These are phyloP conservation scores for Cantharellus anzutake DNA, from an alignment of 768 basidiomycete genomes.

Conservation along the genomic window DNA sequence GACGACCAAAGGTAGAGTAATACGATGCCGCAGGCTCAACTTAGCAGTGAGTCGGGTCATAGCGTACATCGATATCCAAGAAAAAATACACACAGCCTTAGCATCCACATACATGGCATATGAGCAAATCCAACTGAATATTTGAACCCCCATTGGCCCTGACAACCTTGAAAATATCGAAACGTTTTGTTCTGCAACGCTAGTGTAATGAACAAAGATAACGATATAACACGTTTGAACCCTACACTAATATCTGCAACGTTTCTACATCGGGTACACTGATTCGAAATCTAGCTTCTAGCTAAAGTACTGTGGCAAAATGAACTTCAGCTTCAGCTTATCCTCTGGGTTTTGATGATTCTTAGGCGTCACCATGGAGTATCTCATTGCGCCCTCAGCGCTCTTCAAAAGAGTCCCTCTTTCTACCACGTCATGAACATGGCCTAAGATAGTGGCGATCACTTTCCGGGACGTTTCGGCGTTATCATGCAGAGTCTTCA, in stretches of 20 bases:
- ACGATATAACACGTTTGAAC: neutral
- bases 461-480: constrained; percentile 72
- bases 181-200: neutral
- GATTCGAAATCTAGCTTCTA: constrained; percentile 2
- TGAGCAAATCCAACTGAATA: neutral
- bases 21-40: no score
- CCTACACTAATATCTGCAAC: neutral
- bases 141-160: neutral
- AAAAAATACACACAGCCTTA: no score
- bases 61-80: no score
- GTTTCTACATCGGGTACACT: neutral
- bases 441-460: constrained; percentile 46
- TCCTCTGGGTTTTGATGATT: constrained; percentile 35
- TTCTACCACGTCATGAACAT: constrained; percentile 39
- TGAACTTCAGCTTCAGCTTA: constrained; percentile 45
- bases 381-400: constrained; percentile 68
- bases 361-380: constrained; percentile 56
- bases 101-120: neutral
- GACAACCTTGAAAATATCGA: neutral
- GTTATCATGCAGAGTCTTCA: constrained; percentile 74
- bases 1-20: no score
- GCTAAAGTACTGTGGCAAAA: constrained; percentile 55
- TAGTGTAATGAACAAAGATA: neutral
- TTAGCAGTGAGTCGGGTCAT: no score
- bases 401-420: constrained; percentile 40